phyloP scores from a whole-genome alignment of 805 yeast genomes.

The Hanseniaspora nectarophila region DNA sequence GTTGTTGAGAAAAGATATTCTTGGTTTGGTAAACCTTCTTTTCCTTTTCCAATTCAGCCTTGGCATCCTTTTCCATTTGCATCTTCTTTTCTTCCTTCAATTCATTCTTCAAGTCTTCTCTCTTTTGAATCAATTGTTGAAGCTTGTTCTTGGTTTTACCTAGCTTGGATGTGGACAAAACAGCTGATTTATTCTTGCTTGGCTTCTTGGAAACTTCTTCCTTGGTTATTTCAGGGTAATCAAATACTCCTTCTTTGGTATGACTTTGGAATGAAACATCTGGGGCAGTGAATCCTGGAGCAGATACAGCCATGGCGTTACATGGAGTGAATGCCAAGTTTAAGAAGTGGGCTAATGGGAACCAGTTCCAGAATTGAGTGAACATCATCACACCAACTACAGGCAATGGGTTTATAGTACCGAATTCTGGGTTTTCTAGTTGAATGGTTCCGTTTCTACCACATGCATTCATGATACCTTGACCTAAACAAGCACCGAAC shows the following conservation, averaged over 20 bases:
- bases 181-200: slow-evolving; percentile 85
- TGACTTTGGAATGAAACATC: slow-evolving; percentile 70
- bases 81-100: slow-evolving; percentile 54
- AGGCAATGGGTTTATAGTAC: slow-evolving; percentile 79
- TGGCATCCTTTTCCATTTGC: slow-evolving; percentile 43
- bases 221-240: slow-evolving; percentile 79
- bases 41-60: slow-evolving; percentile 27
- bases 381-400: slow-evolving; percentile 85
- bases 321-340: slow-evolving; percentile 89
- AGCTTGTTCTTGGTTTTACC: slow-evolving; percentile 10
- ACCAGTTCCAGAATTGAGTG: slow-evolving; percentile 97
- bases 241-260: slow-evolving; percentile 66
- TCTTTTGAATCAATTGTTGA: slow-evolving; percentile 12
- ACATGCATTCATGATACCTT: slow-evolving; percentile 97
- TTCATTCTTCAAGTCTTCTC: slow-evolving; percentile 48
- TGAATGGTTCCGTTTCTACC: slow-evolving; percentile 94
- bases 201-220: slow-evolving; percentile 69
- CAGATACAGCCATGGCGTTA: slow-evolving; percentile 68
- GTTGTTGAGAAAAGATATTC: slow-evolving; percentile 47
- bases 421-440: slow-evolving; percentile 77
- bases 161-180: slow-evolving; percentile 85
- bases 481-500: slow-evolving; percentile 93
- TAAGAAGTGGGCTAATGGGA: slow-evolving; percentile 87
- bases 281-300: slow-evolving; percentile 73
- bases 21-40: slow-evolving; percentile 28